Base-by-base conservation (phyloP, 2,329 filamentous ascomycete species). In the Penicillium freii region DNA sequence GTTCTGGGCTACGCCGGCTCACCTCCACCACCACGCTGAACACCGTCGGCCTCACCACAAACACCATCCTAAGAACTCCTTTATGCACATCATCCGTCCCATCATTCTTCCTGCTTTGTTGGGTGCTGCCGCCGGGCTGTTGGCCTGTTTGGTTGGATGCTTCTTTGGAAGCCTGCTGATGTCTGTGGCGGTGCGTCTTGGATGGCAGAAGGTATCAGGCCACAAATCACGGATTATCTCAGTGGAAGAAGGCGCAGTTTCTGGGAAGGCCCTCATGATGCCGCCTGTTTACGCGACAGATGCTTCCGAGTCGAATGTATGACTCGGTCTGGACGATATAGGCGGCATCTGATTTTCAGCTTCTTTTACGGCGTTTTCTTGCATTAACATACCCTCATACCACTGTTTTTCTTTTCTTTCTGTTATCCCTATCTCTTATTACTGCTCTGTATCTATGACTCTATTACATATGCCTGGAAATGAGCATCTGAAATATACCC, bases 91-190 rank as follows among this genome's bases (percentile, higher is more conserved):
- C 2, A 60, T 76, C 6, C 69, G 71, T 4, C 70, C 73, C 17
- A 71, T 76, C 11, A 62, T 78, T 23, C 61, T 78, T n/a, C 75
- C 76, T 4, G 71, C 71, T 10, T 55, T 78, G 2, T 60, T 76
- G 5, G 76, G 76, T 8, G 63, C 75, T 3, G 64, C 67, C 2
- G 72, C 73, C 5, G 75, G 75, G 25, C 55, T 77, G 23, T 54
- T 73, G 10, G 73, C 73, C 19, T 75, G 72, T 49, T 60, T 75
- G 29, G 46, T 75, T 1, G 76, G 76, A 19, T 77, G 76, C 61
- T 44, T 75, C 9, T 48, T 75, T 21, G 76, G 74, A 3, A 60
- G 60, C 39, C 21, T 68, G 2, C 4, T 49, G 52, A 40, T 69
- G 52, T 60, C 58, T 3, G 43, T 67, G 10, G 55, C 50, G 55